A percentile compares a stretch with the other conserved stretches of the same genome.
Conservation (phyloP, 768 basidiomycete genomes). For the Peribolospora baueri region DNA sequence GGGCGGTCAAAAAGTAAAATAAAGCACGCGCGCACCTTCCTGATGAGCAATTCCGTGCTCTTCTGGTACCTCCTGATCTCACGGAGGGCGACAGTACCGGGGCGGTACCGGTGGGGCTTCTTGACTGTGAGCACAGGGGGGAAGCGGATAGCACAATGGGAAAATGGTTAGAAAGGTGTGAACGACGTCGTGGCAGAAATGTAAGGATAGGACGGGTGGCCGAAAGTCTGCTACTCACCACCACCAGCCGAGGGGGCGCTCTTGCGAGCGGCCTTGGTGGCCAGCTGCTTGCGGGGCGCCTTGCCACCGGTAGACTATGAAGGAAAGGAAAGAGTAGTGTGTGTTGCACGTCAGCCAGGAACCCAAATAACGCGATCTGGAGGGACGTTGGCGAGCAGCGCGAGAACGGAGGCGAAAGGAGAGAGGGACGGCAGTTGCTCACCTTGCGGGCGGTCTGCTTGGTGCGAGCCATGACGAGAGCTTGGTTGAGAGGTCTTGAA, state of each 20-base stretch:
- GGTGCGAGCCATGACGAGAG: no score
- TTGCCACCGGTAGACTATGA: slow-evolving; percentile 22
- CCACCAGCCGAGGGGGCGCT: slow-evolving; percentile 64
- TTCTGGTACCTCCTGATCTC: slow-evolving; percentile 33
- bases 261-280: slow-evolving; percentile 84
- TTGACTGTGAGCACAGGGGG: slow-evolving; percentile 22
- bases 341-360: no score
- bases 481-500: no score
- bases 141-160: no score
- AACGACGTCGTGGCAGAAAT: no score
- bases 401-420: no score
- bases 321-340: no score
- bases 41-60: slow-evolving; percentile 30
- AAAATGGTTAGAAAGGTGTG: no score
- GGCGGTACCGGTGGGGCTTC: slow-evolving; percentile 48
- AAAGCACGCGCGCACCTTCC: slow-evolving; percentile 20
- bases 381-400: no score
- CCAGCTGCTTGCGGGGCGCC: slow-evolving; percentile 51
- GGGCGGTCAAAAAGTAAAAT: no score
- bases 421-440: no score
- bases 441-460: slow-evolving; percentile 14
- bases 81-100: slow-evolving; percentile 52
- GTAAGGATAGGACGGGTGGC: neutral
- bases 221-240: slow-evolving; percentile 21
- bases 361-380: no score